A percentile compares a stretch with the other conserved stretches of the same genome.
phyloP scores from a whole-genome alignment of 768 basidiomycete genomes.

The Suillus americanus region DNA sequence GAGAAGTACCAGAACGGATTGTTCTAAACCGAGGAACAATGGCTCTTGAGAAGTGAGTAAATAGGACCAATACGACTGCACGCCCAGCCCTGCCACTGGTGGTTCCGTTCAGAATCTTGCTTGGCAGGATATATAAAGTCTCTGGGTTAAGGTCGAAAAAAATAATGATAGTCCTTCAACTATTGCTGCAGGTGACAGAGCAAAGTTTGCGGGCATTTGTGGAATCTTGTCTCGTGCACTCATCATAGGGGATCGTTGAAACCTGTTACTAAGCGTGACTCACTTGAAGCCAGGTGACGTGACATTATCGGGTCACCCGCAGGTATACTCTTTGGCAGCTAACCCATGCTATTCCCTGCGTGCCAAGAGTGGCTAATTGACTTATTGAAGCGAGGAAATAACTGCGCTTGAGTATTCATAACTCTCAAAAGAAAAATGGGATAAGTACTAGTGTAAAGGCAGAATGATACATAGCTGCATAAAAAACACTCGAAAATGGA shows the following conservation, averaged over 20 bases:
- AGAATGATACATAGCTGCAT: constrained; percentile 11
- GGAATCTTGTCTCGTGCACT: neutral
- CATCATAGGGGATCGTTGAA: neutral
- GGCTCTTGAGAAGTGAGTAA: neutral
- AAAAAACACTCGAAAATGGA: constrained; percentile 7
- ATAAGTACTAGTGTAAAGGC: constrained; percentile 1
- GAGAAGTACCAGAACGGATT: neutral
- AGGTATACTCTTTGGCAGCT: too few species aligned
- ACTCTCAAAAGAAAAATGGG: neutral
- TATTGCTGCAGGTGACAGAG: neutral
- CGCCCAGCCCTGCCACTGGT: neutral
- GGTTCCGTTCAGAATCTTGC: constrained; percentile 3
- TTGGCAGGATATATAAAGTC: neutral
- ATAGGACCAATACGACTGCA: neutral
- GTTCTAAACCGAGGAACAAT: neutral
- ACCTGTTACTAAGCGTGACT: neutral
- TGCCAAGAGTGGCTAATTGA: neutral
- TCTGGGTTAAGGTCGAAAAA: neutral
- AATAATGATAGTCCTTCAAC: neutral
- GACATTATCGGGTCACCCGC: too few species aligned
- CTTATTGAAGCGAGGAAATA: neutral
- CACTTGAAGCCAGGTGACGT: neutral
- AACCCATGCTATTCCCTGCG: too few species aligned
- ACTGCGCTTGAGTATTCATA: neutral
- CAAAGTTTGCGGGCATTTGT: neutral